Evolutionary conservation across 2,329 filamentous ascomycete species (phyloP), one percentile per base, ranked within the genome.

Genomic region (Fusarium sp.): DNA sequence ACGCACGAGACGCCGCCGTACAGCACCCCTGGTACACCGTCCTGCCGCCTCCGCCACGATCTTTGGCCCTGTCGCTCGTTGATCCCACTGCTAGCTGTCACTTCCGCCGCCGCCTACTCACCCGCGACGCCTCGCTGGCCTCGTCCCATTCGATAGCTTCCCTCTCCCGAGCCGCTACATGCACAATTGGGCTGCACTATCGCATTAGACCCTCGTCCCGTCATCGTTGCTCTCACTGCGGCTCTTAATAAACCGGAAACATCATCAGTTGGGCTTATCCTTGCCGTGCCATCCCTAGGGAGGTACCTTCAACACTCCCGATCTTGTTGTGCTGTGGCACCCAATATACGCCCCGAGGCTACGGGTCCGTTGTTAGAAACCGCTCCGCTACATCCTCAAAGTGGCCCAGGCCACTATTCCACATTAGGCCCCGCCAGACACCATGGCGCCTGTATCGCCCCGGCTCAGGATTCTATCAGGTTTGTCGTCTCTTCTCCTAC

Each of bases 401-500:
- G 71, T 74, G 67, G 68, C 62, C 71, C 63, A 70, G 65, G 69
- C 73, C 70, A 61, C 74, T 74, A 73, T 70, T 73, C 74, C 74
- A 56, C 60, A 69, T 76, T 66, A 67, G 70, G 64, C 67, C 64
- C 65, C 62, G 67, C 67, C 66, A 74, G 73, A 75, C 75, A 81
- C 76, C 76, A 86, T 86, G 84, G 83, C 83, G 78, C 83, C 84
- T 76, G 78, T 81, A 75, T 79, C 83, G 76, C 83, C 84, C 77
- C 83, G 83, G 78, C 80, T 83, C 76, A 85, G 82, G 79, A 80
- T 85, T 77, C 80, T 86, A 74, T 85, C 83, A 82, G 84, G 84
- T 86, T 78, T 77, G 84, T 83, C 69, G 72, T 73, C 71, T 72
- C 70, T 72, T 69, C 67, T 71, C 67, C 62, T 69, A 50, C 63